Percentiles rank a stretch among this genome's conserved stretches.
Evolutionary conservation across 2,329 filamentous ascomycete genomes (phyloP).

Genomic region (Pseudofabraea citricarpa): DNA sequence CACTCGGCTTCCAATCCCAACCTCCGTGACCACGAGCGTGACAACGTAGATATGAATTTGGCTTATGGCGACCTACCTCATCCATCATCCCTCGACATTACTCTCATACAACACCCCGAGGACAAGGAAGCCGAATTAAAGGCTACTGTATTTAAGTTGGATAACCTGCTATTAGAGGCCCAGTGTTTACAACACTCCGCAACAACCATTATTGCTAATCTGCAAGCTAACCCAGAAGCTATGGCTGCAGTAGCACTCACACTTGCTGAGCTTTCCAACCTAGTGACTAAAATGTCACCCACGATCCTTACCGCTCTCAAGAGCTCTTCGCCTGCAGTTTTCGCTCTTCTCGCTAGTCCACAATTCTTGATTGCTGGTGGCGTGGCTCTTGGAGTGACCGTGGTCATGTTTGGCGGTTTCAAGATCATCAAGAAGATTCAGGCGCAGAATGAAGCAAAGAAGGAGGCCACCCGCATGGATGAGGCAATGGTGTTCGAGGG

Average conservation of each 20-base stretch:
- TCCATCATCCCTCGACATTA: conserved; percentile 57
- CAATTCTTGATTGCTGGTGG: conserved; percentile 93
- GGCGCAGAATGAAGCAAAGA: conserved; percentile 28
- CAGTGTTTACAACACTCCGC: conserved; percentile 85
- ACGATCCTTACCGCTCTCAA: conserved; percentile 73
- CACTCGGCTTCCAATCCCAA: conserved; percentile 22
- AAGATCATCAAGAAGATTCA: conserved; percentile 91
- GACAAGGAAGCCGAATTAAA: conserved; percentile 50
- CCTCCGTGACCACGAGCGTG: conserved; percentile 13
- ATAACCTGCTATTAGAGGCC: conserved; percentile 76
- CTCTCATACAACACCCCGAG: conserved; percentile 34
- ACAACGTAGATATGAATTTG: conserved; percentile 79
- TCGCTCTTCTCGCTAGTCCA: conserved; percentile 79
- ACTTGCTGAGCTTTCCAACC: conserved; percentile 80
- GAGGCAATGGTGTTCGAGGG: conserved; percentile 25
- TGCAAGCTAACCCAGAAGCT: conserved; percentile 80
- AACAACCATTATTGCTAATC: conserved; percentile 72
- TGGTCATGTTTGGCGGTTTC: conserved; percentile 93
- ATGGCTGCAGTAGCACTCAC: conserved; percentile 92
- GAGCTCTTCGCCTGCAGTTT: conserved; percentile 76
- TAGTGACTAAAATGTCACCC: conserved; percentile 81
- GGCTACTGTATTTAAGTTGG: conserved; percentile 68
- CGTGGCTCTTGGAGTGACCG: conserved; percentile 84
- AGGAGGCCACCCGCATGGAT: conserved; percentile 19
- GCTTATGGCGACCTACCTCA: conserved; percentile 83